Evolutionary conservation across 495 filamentous ascomycete species (phyloP), one percentile per base, ranked within the genome.

Genomic region (Podospora conica): DNA sequence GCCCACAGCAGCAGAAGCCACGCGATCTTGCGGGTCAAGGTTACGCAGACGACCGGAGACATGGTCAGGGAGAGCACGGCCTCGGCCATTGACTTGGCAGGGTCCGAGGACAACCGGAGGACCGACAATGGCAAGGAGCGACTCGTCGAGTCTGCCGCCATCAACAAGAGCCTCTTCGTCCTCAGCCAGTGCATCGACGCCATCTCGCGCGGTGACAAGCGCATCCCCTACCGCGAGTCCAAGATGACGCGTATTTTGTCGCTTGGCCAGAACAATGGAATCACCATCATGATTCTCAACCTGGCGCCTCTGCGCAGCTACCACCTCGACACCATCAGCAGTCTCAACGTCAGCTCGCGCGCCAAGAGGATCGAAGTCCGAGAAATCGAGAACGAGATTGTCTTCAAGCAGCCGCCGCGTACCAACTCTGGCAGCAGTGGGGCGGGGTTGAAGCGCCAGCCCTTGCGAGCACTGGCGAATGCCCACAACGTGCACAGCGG

Each of bases 221-320:
- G 95, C 23, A 94, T 98, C 66, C 95, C 95, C 0, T 97, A 96
- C 73, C 85, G 93, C 62, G 95, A 98, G 75, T 91, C 88, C 24
- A 98, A 98, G 80, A 97, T 98, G 95, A 98, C 95, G 4, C 84
- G 95, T 40, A 97, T 98, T 31, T 75, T 98, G 28, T 93, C 89
- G 0, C 79, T 97, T 11, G 95, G 95, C 0, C 95, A 98, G 77
- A 98, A 98, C 75, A 93, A 97, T 68, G 94, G 95, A 12, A 83
- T 96, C 55, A 97, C 93, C 0, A 82, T 98, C 64, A 98, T 98
- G 95, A 95, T 98, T 64, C 82, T 98, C 48, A 98, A 97, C 72
- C 84, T 98, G 1, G 93, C 95, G 0, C 92, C 90, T 7, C 82
- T 90, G 59, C 87, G 86, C 68, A 92, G 88, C 65, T 98, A 96